Evolutionary conservation across 139 green algal genomes (phyloP).

Genomic region (Astrephomene gubernaculifera): DNA sequence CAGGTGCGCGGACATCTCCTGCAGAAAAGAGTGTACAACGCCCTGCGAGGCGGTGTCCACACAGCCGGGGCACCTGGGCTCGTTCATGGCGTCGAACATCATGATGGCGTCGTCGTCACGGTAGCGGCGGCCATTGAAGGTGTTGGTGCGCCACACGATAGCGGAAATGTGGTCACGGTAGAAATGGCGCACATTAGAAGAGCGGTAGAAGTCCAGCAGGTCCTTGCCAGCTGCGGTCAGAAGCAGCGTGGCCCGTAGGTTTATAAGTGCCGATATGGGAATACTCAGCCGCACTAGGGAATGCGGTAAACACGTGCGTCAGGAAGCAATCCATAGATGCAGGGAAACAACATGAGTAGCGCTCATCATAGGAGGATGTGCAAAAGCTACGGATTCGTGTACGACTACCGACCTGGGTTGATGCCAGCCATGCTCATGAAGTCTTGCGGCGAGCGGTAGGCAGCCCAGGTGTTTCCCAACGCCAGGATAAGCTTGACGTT

Average conservation of each 20-base stretch:
- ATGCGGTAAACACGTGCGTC: not conserved
- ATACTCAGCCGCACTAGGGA: not conserved
- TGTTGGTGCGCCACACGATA: slow-evolving; percentile 25
- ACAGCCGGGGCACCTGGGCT: slow-evolving; percentile 21
- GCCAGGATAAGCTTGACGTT: not conserved
- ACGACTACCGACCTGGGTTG: not conserved
- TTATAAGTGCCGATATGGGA: not conserved
- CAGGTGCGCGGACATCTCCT: not conserved
- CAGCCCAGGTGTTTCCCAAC: not conserved
- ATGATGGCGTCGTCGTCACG: too few species aligned
- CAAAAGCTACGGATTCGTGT: not conserved
- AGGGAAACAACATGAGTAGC: not conserved
- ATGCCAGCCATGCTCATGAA: too few species aligned
- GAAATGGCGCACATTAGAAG: not conserved
- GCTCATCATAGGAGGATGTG: not conserved
- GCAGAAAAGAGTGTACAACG: not conserved
- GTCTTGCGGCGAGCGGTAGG: not conserved
- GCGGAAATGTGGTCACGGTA: slow-evolving; percentile 34
- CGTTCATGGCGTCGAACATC: slow-evolving; percentile 22
- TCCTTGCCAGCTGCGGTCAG: not conserved
- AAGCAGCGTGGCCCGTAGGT: not conserved
- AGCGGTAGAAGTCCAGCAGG: slow-evolving; percentile 24
- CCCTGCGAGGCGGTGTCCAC: not conserved
- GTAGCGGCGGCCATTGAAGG: slow-evolving; percentile 9
- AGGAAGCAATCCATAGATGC: not conserved